Percentiles rank a stretch among this genome's conserved stretches.
These are phyloP conservation scores for Tolypocladium nubicola DNA, from an alignment of 2,329 filamentous ascomycete genomes.

Conservation along the genomic window DNA sequence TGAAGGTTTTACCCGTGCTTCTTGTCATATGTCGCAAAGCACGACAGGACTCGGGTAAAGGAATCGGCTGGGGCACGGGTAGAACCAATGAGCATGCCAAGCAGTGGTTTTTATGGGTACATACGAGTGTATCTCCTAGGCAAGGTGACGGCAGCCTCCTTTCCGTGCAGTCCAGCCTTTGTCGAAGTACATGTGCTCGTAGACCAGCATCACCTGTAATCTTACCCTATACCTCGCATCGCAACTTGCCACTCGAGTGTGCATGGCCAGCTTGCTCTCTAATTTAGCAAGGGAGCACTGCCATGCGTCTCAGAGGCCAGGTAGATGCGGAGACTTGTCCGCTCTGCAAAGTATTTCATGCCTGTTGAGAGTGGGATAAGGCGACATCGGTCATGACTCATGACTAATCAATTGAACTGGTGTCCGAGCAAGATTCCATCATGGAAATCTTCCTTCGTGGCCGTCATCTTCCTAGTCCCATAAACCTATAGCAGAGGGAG, in stretches of 20 bases:
- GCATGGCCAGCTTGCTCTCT: neutral
- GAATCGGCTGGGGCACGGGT: neutral
- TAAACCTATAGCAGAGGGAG: neutral
- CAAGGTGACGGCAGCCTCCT: neutral
- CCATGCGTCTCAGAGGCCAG: neutral
- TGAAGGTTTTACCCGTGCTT: neutral
- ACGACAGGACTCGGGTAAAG: neutral
- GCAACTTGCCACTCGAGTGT: neutral
- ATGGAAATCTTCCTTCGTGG: neutral
- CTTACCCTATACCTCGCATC: neutral
- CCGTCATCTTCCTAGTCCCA: neutral
- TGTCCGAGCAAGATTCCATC: neutral
- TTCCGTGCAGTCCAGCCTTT: neutral
- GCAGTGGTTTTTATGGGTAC: neutral
- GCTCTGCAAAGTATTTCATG: neutral
- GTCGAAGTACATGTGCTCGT: neutral
- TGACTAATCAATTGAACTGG: neutral
- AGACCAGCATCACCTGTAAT: neutral
- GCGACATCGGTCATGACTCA: neutral
- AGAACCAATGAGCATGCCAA: neutral
- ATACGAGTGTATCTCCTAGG: neutral
- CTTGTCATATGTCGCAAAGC: neutral
- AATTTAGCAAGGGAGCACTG: neutral
- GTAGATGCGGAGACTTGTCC: neutral
- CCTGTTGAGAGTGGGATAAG: neutral